These are phyloP conservation scores for Ceratobasidium sp. DNA, from an alignment of 1,284 basidiomycete genomes.

Conservation along the genomic window DNA sequence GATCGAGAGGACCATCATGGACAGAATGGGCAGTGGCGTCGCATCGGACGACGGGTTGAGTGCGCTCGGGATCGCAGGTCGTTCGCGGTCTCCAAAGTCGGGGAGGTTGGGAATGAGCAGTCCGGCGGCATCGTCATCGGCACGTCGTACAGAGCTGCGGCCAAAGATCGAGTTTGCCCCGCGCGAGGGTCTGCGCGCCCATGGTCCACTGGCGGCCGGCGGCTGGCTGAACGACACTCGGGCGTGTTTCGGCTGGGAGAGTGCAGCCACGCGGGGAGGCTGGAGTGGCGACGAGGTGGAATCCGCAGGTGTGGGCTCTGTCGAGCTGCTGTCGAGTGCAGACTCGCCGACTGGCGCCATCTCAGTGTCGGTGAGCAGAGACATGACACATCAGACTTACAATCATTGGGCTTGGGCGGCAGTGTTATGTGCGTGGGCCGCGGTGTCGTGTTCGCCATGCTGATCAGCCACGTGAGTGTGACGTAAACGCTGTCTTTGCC, in stretches of 20 bases:
- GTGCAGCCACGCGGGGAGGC: constrained; percentile 14
- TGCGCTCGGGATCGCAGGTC: constrained; percentile 78
- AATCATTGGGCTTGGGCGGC: constrained; percentile 20
- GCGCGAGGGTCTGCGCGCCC: constrained; percentile 45
- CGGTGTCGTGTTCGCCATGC: constrained; percentile 24
- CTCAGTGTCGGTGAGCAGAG: constrained; percentile 4
- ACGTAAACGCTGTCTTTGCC: background rate
- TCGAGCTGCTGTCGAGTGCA: constrained; percentile 22
- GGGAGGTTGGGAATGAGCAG: constrained; percentile 19
- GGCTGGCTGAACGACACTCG: constrained; percentile 34
- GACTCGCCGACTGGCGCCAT: constrained; percentile 24
- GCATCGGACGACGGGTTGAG: constrained; percentile 59
- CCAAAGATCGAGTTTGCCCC: constrained; percentile 49
- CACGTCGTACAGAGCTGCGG: constrained; percentile 35
- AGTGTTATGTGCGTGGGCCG: constrained; percentile 17
- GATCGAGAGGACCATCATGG: constrained; percentile 91
- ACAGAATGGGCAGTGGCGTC: constrained; percentile 86
- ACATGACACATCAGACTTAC: constrained; percentile 14
- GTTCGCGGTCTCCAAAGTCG: constrained; percentile 54
- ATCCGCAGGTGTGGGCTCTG: constrained; percentile 23
- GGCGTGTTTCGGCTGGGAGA: constrained; percentile 9
- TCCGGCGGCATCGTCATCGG: constrained; percentile 32
- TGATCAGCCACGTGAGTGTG: background rate
- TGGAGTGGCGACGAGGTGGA: constrained; percentile 1
- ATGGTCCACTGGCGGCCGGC: background rate